Conservation (phyloP, 305 asterid species). For the Vinca major region DNA sequence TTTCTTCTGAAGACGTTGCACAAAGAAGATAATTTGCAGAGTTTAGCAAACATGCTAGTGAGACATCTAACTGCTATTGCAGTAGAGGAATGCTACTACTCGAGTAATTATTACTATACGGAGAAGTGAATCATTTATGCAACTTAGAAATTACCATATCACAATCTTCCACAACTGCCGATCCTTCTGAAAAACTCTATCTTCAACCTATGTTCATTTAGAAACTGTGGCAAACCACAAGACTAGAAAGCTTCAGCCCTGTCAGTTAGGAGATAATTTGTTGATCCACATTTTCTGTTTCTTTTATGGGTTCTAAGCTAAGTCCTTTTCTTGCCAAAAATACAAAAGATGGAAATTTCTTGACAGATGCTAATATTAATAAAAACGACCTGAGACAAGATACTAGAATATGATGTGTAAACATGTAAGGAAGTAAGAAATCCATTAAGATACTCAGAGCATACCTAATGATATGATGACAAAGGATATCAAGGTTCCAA, state of each 20-base stretch:
- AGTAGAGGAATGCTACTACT: not conserved
- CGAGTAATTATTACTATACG: not conserved
- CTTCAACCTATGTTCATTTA: conserved; percentile 1
- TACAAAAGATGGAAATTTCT: not conserved
- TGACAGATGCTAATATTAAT: not conserved
- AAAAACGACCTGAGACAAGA: not conserved
- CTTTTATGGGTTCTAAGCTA: not conserved
- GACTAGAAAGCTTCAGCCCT: not conserved
- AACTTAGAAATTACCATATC: not conserved
- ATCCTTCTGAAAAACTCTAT: conserved; percentile 4
- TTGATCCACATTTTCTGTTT: not conserved
- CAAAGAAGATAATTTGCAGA: not conserved
- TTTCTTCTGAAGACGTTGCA: not conserved
- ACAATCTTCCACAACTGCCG: not conserved
- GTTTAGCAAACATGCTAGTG: not conserved
- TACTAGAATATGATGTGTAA: not conserved
- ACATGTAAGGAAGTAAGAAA: conserved; percentile 5
- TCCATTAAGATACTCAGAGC: conserved; percentile 13
- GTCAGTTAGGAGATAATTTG: not conserved
- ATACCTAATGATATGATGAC: conserved; percentile 73
- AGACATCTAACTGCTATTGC: not conserved
- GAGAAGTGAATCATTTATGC: conserved; percentile 1
- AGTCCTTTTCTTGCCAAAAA: conserved; percentile 3
- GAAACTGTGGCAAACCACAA: not conserved
- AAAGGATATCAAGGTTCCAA: conserved; percentile 92